A percentile compares a stretch with the other conserved stretches of the same genome.
Conservation (phyloP, 2,329 filamentous ascomycete genomes). For the Thelonectria blattea region DNA sequence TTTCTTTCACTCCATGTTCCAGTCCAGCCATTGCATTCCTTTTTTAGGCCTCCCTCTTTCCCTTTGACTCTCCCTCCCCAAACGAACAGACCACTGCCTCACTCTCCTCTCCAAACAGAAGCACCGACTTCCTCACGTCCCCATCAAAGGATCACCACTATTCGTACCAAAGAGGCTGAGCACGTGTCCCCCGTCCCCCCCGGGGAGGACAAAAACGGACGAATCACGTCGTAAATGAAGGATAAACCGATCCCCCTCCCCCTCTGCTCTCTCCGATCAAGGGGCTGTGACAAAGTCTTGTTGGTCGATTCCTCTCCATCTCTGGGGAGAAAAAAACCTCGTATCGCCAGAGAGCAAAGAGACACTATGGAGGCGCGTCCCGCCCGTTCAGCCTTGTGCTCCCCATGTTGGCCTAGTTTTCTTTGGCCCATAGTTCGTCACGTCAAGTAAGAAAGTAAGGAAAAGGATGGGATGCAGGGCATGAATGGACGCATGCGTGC, state of each 20-base stretch:
- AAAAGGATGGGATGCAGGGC: not conserved
- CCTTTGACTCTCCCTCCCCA: not conserved
- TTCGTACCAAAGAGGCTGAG: not conserved
- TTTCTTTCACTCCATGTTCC: too few species aligned
- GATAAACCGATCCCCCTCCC: not conserved
- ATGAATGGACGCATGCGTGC: not conserved
- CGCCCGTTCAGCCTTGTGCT: conserved; percentile 14
- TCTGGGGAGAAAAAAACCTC: not conserved
- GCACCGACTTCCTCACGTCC: not conserved
- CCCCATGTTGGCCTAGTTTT: not conserved
- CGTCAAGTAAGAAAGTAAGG: not conserved
- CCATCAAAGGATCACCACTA: not conserved
- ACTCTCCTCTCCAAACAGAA: not conserved
- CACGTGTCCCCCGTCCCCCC: not conserved
- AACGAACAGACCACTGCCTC: not conserved
- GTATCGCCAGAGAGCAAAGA: not conserved
- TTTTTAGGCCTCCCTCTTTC: not conserved
- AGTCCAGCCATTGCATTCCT: not conserved
- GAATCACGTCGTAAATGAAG: not conserved
- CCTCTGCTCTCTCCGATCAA: not conserved
- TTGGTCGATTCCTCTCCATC: not conserved
- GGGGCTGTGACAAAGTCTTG: conserved; percentile 6
- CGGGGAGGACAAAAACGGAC: not conserved
- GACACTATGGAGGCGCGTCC: not conserved
- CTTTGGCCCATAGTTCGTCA: conserved; percentile 2